phyloP scores from a whole-genome alignment of 345 rosid genomes.

The Dimocarpus longan region DNA sequence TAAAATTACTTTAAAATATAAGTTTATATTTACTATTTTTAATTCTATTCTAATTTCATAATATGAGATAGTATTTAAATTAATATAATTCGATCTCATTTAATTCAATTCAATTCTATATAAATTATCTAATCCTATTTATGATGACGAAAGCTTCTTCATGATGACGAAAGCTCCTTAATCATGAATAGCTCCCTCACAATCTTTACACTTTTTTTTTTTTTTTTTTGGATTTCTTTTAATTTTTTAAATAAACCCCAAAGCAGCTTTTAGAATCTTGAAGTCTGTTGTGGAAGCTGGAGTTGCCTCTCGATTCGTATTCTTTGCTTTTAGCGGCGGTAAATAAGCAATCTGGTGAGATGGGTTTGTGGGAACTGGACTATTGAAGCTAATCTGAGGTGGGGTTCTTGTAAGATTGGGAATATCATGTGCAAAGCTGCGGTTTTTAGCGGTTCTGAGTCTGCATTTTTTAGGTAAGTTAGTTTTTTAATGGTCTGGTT shows the following conservation, averaged over 20 bases:
- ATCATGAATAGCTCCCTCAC: background rate
- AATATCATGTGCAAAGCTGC: background rate
- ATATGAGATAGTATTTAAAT: too few relatives aligned
- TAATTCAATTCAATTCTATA: too few relatives aligned
- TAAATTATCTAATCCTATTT: too few relatives aligned
- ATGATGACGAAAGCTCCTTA: conserved; percentile 5
- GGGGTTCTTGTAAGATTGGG: conserved; percentile 23
- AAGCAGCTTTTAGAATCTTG: too few relatives aligned
- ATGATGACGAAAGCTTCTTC: background rate
- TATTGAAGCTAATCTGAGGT: conserved; percentile 16
- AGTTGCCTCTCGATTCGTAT: too few relatives aligned
- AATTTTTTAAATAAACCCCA: too few relatives aligned
- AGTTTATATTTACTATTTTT: too few relatives aligned
- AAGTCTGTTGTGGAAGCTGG: too few relatives aligned
- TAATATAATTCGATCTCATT: too few relatives aligned
- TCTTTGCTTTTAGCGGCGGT: background rate
- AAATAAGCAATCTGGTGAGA: conserved; percentile 10
- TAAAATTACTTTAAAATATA: too few relatives aligned
- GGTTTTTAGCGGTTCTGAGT: conserved; percentile 10
- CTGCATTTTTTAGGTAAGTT: conserved; percentile 15
- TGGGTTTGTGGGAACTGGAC: conserved; percentile 14
- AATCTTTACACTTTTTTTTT: background rate
- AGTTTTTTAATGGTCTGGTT: conserved; percentile 13
- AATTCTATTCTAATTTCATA: too few relatives aligned
- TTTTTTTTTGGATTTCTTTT: background rate